A percentile compares a stretch with the other conserved stretches of the same genome.
Evolutionary conservation across 2,329 filamentous ascomycete species (phyloP).

Genomic region (Cladosporium colombiae): DNA sequence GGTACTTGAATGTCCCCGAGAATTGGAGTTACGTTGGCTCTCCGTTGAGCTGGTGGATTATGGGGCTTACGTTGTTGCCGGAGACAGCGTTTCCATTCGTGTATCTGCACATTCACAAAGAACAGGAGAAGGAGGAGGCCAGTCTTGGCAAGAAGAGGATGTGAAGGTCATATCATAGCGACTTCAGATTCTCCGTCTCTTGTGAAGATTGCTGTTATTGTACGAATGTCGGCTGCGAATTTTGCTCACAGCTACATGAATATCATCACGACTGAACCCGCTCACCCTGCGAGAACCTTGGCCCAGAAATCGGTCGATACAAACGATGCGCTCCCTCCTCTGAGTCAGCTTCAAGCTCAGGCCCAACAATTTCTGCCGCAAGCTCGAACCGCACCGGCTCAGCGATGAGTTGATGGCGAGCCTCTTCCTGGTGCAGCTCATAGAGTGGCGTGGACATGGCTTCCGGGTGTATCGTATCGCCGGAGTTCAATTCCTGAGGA

Average conservation of each 20-base stretch:
- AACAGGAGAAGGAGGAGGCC: not conserved
- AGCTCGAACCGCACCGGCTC: slow-evolving; percentile 5
- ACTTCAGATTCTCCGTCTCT: not conserved
- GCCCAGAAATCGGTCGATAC: not conserved
- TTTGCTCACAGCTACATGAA: not conserved
- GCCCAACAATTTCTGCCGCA: not conserved
- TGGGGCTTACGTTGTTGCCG: slow-evolving; percentile 26
- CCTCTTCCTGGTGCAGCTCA: slow-evolving; percentile 7
- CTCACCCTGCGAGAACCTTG: not conserved
- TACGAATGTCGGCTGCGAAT: too few species aligned
- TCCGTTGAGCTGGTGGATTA: slow-evolving; percentile 38
- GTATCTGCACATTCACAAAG: slow-evolving; percentile 37
- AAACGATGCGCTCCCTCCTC: not conserved
- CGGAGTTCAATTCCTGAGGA: not conserved
- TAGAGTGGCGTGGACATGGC: not conserved
- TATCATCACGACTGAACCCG: not conserved
- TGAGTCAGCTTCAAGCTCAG: not conserved
- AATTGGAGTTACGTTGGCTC: slow-evolving; percentile 44
- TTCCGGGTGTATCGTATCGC: not conserved
- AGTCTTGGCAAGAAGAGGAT: not conserved
- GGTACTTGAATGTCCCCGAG: slow-evolving; percentile 42
- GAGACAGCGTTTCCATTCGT: slow-evolving; percentile 37
- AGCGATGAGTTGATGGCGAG: slow-evolving; percentile 4
- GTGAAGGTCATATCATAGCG: not conserved
- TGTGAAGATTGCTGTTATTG: not conserved